Conservation (phyloP, 495 filamentous ascomycete species). For the Aspergillus bridgeri region DNA sequence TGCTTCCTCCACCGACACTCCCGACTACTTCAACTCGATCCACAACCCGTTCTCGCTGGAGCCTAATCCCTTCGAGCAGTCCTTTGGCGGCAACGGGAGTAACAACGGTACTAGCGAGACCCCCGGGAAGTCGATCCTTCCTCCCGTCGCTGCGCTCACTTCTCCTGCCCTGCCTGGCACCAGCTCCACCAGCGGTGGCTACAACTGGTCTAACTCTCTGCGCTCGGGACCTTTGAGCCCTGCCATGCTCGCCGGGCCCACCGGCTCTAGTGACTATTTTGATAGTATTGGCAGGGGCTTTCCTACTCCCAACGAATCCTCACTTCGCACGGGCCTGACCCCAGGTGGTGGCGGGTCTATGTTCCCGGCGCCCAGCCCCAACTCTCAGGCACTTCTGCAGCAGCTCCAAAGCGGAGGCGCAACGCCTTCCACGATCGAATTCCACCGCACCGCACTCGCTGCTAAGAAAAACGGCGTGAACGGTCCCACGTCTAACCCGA, state of each 20-base stretch:
- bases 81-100: constrained; percentile 58
- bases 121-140: constrained; percentile 84
- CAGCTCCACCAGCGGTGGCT: constrained; percentile 55
- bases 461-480: constrained; percentile 57
- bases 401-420: constrained; percentile 75
- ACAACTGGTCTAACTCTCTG: constrained; percentile 82
- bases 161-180: constrained; percentile 81
- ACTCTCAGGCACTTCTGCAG: constrained; percentile 74
- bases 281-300: constrained; percentile 81
- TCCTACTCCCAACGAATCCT: constrained; percentile 97
- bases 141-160: constrained; percentile 85
- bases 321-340: constrained; percentile 84
- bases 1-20: constrained; percentile 53
- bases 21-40: constrained; percentile 73
- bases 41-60: constrained; percentile 70
- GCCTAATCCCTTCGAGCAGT: constrained; percentile 95
- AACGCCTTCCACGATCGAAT: constrained; percentile 88
- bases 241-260: constrained; percentile 91
- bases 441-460: constrained; percentile 87
- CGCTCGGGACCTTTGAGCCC: constrained; percentile 92
- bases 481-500: constrained; percentile 49
- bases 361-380: constrained; percentile 91
- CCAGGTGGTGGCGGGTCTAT: constrained; percentile 96
- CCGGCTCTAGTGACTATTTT: constrained; percentile 72
- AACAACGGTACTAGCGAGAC: constrained; percentile 63